A percentile compares a stretch with the other conserved stretches of the same genome.
Conservation (phyloP, 371 early-diverging fungal species). For the Funneliformis caledonium region DNA sequence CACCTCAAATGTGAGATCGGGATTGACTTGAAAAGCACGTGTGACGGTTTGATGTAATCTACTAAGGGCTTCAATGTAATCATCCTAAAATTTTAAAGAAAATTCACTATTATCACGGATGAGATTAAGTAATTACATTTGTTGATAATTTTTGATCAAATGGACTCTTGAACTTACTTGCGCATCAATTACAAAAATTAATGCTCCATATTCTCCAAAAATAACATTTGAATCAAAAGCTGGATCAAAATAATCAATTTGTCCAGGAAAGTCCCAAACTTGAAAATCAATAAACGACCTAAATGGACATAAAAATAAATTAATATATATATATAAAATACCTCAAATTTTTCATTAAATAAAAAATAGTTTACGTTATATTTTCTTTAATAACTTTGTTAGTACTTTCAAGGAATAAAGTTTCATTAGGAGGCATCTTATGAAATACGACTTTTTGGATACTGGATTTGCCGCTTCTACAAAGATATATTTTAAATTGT, state of each 20-base stretch:
- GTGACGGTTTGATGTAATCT: slow-evolving; percentile 78
- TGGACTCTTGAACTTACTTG: slow-evolving; percentile 57
- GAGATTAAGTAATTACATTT: neutral
- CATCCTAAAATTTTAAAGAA: slow-evolving; percentile 64
- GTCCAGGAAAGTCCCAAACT: slow-evolving; percentile 95
- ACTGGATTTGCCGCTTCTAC: slow-evolving; percentile 92
- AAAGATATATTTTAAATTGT: neutral
- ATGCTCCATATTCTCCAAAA: slow-evolving; percentile 76
- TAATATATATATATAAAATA: slow-evolving; percentile 39
- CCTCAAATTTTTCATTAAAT: slow-evolving; percentile 4
- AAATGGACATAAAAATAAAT: slow-evolving; percentile 33
- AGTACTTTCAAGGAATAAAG: slow-evolving; percentile 88
- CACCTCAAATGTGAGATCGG: slow-evolving; percentile 86
- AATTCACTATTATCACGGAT: neutral
- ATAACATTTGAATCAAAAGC: slow-evolving; percentile 71
- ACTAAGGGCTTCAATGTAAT: slow-evolving; percentile 80
- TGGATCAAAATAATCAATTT: slow-evolving; percentile 83
- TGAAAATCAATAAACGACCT: slow-evolving; percentile 88
- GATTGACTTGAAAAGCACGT: slow-evolving; percentile 79
- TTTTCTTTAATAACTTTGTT: slow-evolving; percentile 79
- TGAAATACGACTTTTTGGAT: slow-evolving; percentile 94
- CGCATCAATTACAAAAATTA: slow-evolving; percentile 95
- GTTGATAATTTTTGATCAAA: neutral
- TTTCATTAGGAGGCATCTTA: slow-evolving; percentile 91
- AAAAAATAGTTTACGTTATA: slow-evolving; percentile 47